These are phyloP conservation scores for Ophiostoma quercus DNA, from an alignment of 2,329 filamentous ascomycete species.

Conservation along the genomic window DNA sequence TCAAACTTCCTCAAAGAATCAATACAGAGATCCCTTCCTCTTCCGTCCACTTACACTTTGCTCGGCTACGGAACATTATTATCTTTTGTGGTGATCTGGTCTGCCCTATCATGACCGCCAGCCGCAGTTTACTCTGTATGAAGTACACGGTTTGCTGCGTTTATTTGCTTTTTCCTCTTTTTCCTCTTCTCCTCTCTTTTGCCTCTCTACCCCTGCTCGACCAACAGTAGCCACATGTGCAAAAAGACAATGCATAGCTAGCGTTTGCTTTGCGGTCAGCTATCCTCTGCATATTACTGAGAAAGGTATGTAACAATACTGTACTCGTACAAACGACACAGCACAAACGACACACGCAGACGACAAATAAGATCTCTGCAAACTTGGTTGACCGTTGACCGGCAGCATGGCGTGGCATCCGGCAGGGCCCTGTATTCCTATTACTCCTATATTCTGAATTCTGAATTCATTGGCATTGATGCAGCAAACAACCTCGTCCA, in stretches of 20 bases:
- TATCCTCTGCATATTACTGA: not conserved
- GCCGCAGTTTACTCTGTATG: not conserved
- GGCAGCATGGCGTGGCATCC: not conserved
- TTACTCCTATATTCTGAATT: not conserved
- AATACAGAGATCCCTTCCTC: conserved; percentile 5
- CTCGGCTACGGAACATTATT: not conserved
- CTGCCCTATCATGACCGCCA: conserved; percentile 12
- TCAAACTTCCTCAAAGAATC: not conserved
- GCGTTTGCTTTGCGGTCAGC: not conserved
- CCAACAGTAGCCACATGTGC: conserved; percentile 7
- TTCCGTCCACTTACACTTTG: conserved; percentile 7
- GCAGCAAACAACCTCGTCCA: not conserved
- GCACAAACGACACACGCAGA: not conserved
- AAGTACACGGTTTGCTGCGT: not conserved
- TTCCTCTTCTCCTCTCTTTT: not conserved
- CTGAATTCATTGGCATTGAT: not conserved
- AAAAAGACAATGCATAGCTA: conserved; percentile 12
- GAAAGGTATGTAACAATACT: too few species aligned
- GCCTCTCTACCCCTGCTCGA: not conserved
- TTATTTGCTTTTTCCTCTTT: conserved; percentile 2
- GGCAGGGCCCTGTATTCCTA: not conserved
- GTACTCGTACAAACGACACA: not conserved
- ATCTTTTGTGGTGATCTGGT: not conserved
- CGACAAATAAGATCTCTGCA: not conserved
- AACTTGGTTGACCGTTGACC: conserved; percentile 1